phyloP scores from a whole-genome alignment of 164 flowering plant species.

The Macadamia integrifolia region DNA sequence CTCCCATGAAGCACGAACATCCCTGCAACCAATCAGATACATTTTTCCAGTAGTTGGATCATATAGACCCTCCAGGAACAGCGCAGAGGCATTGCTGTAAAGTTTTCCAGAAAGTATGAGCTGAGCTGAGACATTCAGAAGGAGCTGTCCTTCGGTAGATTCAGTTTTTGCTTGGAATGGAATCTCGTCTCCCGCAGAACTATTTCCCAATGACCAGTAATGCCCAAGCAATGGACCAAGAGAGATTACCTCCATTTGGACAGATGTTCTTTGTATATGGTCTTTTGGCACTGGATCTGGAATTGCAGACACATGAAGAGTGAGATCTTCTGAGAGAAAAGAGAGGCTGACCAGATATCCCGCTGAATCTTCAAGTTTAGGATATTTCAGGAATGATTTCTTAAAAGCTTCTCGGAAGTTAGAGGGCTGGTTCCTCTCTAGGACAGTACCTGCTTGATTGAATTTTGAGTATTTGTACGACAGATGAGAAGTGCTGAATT shows the following conservation, averaged over 20 bases:
- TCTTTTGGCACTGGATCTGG: conserved; percentile 35
- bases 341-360: conserved; percentile 38
- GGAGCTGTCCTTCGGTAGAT: conserved; percentile 66
- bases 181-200: conserved; percentile 19
- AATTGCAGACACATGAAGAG: conserved; percentile 45
- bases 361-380: conserved; percentile 43
- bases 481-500: conserved; percentile 30
- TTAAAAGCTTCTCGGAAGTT: conserved; percentile 48
- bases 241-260: conserved; percentile 59
- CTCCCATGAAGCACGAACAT: conserved; percentile 64
- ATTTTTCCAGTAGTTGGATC: conserved; percentile 68
- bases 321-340: conserved; percentile 69
- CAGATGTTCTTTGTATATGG: conserved; percentile 20
- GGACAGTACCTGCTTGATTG: conserved; percentile 41
- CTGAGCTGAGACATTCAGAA: conserved; percentile 83
- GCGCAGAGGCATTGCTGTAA: conserved; percentile 39
- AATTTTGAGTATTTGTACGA: conserved; percentile 60
- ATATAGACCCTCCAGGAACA: conserved; percentile 78
- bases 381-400: conserved; percentile 63
- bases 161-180: conserved; percentile 38
- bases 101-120: conserved; percentile 35
- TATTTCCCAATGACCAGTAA: conserved; percentile 31
- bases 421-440: conserved; percentile 59
- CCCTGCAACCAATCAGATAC: conserved; percentile 86
- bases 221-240: conserved; percentile 69